Base-by-base conservation (phyloP, 2,329 filamentous ascomycete genomes). In the Seiridium unicorne region DNA sequence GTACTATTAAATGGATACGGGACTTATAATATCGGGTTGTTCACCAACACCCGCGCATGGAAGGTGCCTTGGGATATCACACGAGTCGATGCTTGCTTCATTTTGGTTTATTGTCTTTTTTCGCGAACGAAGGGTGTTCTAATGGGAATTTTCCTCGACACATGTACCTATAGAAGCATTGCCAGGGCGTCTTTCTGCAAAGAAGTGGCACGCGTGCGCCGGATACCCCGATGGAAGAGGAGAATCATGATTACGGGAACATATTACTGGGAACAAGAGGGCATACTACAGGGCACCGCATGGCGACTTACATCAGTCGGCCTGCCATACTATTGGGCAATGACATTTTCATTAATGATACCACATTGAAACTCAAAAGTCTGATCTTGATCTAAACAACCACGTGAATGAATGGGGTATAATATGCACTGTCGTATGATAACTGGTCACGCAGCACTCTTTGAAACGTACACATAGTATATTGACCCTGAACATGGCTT, bases 141-240 rank as follows among this genome's bases (percentile, higher is more conserved):
- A 26, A 26, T 57, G 57, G 56, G 62, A 60, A 51, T 62, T 62
- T 64, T 63, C 31, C 46, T 55, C 61, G 62, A 34, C 26, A 49
- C 44, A 64, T 67, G 65, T 67, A 67, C 60, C 61, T 59, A 65
- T 67, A 65, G 60, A 65, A 65, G 68, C 69, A 72, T 66, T 65
- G 66, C 63, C 62, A 65, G 44, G 67, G 65, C 68, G 57, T 64
- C 61, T 44, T 61, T 65, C 65, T 67, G 64, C 66, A 61, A 67
- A 66, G 68, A 65, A 69, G 60, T 63, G 65, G 65, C 64, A 61
- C 60, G 62, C 63, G 57, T 69, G 68, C 68, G 63, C 57, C 68
- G 69, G 68, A 71, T 72, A 72, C 69, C 67, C 68, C 67, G 66
- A 62, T 60, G 67, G 66, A 66, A 63, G 64, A 65, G 63, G 61